Conservation (phyloP, 2,329 filamentous ascomycete species). For the Trichoderma hamatum region DNA sequence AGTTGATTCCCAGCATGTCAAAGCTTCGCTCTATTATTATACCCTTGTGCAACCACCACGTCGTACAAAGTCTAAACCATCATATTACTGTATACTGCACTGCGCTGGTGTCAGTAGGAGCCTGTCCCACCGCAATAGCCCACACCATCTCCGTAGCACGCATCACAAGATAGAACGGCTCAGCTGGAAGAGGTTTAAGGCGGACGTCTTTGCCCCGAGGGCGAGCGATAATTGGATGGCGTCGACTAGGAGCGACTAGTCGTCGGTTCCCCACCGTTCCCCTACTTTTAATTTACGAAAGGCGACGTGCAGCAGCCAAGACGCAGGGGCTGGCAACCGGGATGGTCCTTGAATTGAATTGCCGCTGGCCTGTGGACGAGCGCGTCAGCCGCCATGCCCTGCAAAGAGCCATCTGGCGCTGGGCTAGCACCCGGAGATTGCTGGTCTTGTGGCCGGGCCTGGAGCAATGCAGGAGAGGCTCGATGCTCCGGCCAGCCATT, state of each 20-base stretch:
- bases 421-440: constrained; percentile 15
- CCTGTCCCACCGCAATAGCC: background rate
- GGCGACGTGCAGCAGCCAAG: constrained; percentile 23
- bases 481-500: constrained; percentile 13
- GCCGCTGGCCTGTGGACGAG: constrained; percentile 14
- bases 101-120: background rate
- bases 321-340: constrained; percentile 13
- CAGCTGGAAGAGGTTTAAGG: constrained; percentile 14
- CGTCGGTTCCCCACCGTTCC: constrained; percentile 11
- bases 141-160: constrained; percentile 21
- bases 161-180: constrained; percentile 19
- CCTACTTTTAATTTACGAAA: constrained; percentile 27
- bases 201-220: constrained; percentile 1
- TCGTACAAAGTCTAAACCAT: background rate
- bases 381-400: constrained; percentile 21
- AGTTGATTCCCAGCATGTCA: background rate
- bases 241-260: background rate
- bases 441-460: too few relatives aligned
- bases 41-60: background rate
- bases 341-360: constrained; percentile 23
- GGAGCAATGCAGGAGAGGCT: constrained; percentile 11
- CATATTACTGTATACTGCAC: background rate
- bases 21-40: background rate
- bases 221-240: constrained; percentile 12
- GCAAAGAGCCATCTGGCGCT: background rate